Evolutionary conservation across 164 flowering plant genomes (phyloP), one percentile per base, ranked within the genome.

Genomic region (Paratinospora sagittata): DNA sequence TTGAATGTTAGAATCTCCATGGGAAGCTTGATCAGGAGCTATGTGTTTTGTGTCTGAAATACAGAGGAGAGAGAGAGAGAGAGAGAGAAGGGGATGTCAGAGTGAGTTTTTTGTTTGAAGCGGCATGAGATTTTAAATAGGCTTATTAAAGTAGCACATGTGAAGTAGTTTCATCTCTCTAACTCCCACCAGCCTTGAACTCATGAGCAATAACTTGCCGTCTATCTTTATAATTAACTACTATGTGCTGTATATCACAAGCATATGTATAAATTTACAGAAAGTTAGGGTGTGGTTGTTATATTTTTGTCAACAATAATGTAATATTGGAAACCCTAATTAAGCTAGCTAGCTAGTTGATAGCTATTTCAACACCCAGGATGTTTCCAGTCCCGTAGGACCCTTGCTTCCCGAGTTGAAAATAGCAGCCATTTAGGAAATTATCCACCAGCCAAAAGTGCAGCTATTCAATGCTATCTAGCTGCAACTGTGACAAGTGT

Each of bases 221-320:
- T 52, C 58, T 21, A 55, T 19, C 61, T 55, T 55, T 55, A n/a
- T 23, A 30, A 30, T 55, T 21, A 10, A 43, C 47, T 43, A 43
- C 61, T 21, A 55, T 55, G 61, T n/a, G 61, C 61, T 55, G 61
- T 55, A 19, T 55, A 55, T 55, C 61, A 55, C 61, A 55, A 55
- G 61, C 61, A 55, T 52, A 47, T 13, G 55, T 14, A 47, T 13
- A 14, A 47, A 14, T 19, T 47, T 13, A 47, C 19, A 12, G 55
- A 2, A 47, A 47, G 19, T 47, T 47, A 14, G 19, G n/a, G 0
- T 47, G 19, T 12, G 34, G 34, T 2, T 30, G 34, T 30, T 30
- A 0, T 47, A 12, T 47, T 13, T 47, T 8, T 0, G 55, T 13
- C 55, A 13, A 47, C 16, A 19, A 17, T 55, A n/a, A 23, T 55